Conservation (phyloP, 2,329 filamentous ascomycete species). For the Mycosphaerella arachidis region DNA sequence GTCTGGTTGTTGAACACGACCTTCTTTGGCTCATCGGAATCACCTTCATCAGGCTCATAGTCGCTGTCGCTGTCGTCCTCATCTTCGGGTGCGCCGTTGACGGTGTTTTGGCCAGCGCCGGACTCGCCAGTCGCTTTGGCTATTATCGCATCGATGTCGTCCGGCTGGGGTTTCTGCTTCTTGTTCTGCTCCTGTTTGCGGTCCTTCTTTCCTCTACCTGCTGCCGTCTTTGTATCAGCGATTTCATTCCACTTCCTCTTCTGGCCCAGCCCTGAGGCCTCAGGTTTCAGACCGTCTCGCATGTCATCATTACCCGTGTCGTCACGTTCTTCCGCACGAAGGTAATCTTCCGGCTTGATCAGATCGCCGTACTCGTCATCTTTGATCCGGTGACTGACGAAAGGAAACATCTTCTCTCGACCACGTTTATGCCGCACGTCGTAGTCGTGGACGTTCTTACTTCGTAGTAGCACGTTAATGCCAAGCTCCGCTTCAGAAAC, state of each 20-base stretch:
- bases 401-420: conserved; percentile 85
- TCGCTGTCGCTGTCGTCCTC: conserved; percentile 41
- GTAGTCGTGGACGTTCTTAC: conserved; percentile 84
- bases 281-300: conserved; percentile 48
- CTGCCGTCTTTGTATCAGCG: conserved; percentile 32
- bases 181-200: conserved; percentile 43
- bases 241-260: conserved; percentile 91
- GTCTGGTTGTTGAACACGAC: conserved; percentile 60
- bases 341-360: conserved; percentile 88
- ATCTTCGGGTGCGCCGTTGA: conserved; percentile 20
- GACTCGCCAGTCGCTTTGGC: conserved; percentile 27
- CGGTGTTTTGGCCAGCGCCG: conserved; percentile 8
- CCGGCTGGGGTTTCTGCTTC: conserved; percentile 22
- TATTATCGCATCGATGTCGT: conserved; percentile 35
- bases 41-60: conserved; percentile 48
- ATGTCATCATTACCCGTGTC: conserved; percentile 64
- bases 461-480: conserved; percentile 79
- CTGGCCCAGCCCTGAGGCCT: conserved; percentile 62
- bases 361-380: conserved; percentile 90
- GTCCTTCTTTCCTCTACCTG: conserved; percentile 54
- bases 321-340: conserved; percentile 87
- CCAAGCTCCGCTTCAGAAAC: conserved; percentile 87
- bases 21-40: conserved; percentile 67
- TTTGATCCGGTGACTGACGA: conserved; percentile 72
- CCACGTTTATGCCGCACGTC: conserved; percentile 89